A percentile compares a stretch with the other conserved stretches of the same genome.
Conservation (phyloP, 2,329 filamentous ascomycete genomes). For the Epichloe uncinata region DNA sequence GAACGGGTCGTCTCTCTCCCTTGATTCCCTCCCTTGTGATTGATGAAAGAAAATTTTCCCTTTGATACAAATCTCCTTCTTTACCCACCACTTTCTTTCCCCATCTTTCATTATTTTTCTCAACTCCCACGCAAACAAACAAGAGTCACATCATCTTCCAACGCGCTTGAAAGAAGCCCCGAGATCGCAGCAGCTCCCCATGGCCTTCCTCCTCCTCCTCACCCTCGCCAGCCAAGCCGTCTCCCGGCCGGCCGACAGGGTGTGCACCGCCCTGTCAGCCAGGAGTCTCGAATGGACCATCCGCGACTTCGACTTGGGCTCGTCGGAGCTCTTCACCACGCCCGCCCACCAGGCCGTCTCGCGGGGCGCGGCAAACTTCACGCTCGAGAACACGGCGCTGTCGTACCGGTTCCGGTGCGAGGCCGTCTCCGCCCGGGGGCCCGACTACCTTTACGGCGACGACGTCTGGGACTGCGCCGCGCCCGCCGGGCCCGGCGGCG, state of each 20-base stretch:
- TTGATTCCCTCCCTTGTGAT: no score
- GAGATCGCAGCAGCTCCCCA: no score
- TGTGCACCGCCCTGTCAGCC: background rate
- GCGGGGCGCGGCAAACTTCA: background rate
- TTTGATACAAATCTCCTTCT: no score
- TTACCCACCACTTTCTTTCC: no score
- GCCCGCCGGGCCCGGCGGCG: background rate
- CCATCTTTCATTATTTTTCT: no score
- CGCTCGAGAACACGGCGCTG: conserved; percentile 2
- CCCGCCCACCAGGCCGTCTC: background rate
- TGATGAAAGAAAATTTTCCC: no score
- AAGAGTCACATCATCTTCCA: no score
- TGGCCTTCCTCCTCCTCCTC: background rate
- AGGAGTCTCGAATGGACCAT: background rate
- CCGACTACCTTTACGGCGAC: background rate
- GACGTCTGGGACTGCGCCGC: background rate
- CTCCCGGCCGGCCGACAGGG: background rate
- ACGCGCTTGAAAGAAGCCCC: background rate
- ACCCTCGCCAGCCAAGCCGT: background rate
- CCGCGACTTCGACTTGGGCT: background rate
- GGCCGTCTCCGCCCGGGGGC: background rate
- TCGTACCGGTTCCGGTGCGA: background rate
- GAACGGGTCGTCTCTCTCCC: no score
- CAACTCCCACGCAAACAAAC: no score
- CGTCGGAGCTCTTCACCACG: background rate